These are phyloP conservation scores for Oryza officinalis DNA, from an alignment of 176 grass and related monocot genomes.

Conservation along the genomic window DNA sequence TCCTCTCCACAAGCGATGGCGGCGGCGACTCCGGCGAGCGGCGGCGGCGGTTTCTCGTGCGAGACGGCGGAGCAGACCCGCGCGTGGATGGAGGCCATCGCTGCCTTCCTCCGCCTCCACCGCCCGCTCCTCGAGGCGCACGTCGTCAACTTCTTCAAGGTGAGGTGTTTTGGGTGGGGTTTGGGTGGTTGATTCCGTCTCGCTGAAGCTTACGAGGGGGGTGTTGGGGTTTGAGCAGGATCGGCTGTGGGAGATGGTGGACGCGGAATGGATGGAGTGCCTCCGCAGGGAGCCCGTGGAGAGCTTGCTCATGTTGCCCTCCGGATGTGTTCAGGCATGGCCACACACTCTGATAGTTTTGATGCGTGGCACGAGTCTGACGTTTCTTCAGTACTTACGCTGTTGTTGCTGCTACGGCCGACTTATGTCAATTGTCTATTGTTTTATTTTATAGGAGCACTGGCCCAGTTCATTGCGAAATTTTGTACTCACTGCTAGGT, in stretches of 20 bases:
- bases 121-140: slow-evolving; percentile 74
- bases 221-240: slow-evolving; percentile 45
- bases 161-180: neutral
- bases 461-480: slow-evolving; percentile 68
- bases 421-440: neutral
- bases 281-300: slow-evolving; percentile 64
- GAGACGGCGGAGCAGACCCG: slow-evolving; percentile 59
- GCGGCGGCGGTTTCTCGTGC: slow-evolving; percentile 46
- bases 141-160: slow-evolving; percentile 99
- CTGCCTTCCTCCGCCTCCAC: slow-evolving; percentile 54
- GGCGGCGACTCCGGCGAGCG: slow-evolving; percentile 35
- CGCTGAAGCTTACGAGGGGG: neutral
- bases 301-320: slow-evolving; percentile 65
- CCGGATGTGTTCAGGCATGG: slow-evolving; percentile 64
- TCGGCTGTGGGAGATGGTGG: slow-evolving; percentile 74
- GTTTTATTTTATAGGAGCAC: slow-evolving; percentile 54
- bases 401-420: no score
- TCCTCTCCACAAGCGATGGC: neutral
- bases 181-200: neutral
- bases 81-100: slow-evolving; percentile 78
- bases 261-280: slow-evolving; percentile 86
- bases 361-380: neutral
- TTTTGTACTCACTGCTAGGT: slow-evolving; percentile 60
- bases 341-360: neutral
- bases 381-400: neutral